Conservation (phyloP, 83 land plant species). For the Isoetes engelmannii region DNA sequence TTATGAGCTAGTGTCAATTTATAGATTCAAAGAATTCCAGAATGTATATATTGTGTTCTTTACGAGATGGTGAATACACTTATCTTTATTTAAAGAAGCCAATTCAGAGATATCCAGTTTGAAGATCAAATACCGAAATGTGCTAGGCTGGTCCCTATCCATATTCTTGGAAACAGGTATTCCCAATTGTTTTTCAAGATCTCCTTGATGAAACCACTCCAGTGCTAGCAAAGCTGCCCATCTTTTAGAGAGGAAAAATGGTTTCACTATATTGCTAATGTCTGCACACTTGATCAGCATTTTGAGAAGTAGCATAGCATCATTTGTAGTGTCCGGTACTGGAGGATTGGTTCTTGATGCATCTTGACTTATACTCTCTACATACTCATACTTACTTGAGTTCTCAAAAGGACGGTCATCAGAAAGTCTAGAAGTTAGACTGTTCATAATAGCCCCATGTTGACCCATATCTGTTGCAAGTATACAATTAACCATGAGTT, state of each 20-base stretch:
- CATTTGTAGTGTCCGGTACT: conserved; percentile 18
- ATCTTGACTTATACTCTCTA: background rate
- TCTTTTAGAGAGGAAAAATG: conserved; percentile 34
- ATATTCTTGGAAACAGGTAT: conserved; percentile 35
- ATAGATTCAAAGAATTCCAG: no score
- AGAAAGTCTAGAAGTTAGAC: conserved; percentile 14
- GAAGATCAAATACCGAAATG: conserved; percentile 14
- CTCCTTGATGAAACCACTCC: conserved; percentile 44
- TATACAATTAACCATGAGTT: conserved; percentile 25
- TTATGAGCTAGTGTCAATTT: no score
- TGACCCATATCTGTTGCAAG: conserved; percentile 40
- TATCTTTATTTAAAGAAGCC: no score
- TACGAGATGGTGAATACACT: no score
- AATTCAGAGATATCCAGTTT: no score
- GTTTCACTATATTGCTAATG: conserved; percentile 36
- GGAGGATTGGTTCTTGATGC: background rate
- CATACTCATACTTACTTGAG: background rate
- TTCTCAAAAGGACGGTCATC: conserved; percentile 25
- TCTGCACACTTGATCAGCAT: conserved; percentile 42
- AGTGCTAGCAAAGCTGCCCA: conserved; percentile 34
- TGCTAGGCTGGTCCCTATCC: conserved; percentile 33
- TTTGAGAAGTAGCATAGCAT: conserved; percentile 23
- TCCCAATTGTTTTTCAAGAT: conserved; percentile 29
- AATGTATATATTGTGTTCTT: no score
- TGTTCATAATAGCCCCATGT: conserved; percentile 25